phyloP scores from a whole-genome alignment of 2,329 filamentous ascomycete species.

The Alternaria tenuissima region DNA sequence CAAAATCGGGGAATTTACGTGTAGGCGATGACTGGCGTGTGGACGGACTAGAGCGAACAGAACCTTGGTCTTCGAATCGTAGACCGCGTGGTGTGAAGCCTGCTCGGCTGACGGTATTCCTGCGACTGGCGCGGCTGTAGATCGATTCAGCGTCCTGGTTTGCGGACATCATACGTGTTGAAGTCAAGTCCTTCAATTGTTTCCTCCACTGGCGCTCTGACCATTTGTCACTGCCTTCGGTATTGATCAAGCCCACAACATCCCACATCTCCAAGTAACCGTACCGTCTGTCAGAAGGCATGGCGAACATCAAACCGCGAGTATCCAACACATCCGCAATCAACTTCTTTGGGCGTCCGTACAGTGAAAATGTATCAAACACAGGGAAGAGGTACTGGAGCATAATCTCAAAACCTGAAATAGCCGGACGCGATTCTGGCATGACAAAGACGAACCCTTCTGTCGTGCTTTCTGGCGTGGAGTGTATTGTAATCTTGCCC shows the following conservation, averaged over 20 bases:
- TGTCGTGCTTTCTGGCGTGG: conserved; percentile 75
- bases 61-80: conserved; percentile 55
- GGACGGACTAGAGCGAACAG: conserved; percentile 54
- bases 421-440: conserved; percentile 91
- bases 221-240: conserved; percentile 79
- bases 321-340: conserved; percentile 87
- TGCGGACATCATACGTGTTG: conserved; percentile 71
- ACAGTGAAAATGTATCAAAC: conserved; percentile 90
- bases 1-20: conserved; percentile 33
- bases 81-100: conserved; percentile 48
- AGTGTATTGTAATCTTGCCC: conserved; percentile 87
- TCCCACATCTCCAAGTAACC: conserved; percentile 92
- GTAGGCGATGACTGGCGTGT: conserved; percentile 56
- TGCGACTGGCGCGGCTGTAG: conserved; percentile 49
- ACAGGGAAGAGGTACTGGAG: conserved; percentile 91
- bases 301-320: conserved; percentile 95
- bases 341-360: conserved; percentile 85
- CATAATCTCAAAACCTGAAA: conserved; percentile 95
- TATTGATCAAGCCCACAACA: conserved; percentile 79
- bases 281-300: conserved; percentile 87
- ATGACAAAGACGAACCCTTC: conserved; percentile 98
- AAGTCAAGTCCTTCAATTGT: conserved; percentile 86
- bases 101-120: conserved; percentile 55
- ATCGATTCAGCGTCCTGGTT: conserved; percentile 48
- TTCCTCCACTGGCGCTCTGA: conserved; percentile 89